A percentile compares a stretch with the other conserved stretches of the same genome.
phyloP scores from a whole-genome alignment of 1,139 yeast species.

The Zygotorulaspora mrakii region DNA sequence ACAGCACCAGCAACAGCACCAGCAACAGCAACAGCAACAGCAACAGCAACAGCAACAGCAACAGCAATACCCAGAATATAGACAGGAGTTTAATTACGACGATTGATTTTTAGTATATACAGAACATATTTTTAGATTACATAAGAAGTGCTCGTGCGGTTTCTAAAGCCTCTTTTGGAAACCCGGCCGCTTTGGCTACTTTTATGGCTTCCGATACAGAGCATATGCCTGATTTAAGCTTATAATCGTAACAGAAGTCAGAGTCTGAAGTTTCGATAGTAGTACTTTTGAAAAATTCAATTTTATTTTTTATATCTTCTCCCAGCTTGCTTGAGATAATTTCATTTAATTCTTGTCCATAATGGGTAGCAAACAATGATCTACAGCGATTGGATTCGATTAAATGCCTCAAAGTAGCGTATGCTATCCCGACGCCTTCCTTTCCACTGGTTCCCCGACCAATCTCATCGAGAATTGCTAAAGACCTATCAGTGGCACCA shows the following conservation, averaged over 20 bases:
- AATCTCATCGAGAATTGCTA: conserved; percentile 92
- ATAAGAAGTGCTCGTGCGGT: conserved; percentile 45
- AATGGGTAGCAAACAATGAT: conserved; percentile 90
- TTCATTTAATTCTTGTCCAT: conserved; percentile 61
- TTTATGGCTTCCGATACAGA: conserved; percentile 77
- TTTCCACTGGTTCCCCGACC: conserved; percentile 91
- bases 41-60: conserved; percentile 11
- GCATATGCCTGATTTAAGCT: conserved; percentile 67
- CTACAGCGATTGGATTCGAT: conserved; percentile 59
- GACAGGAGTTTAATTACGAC: conserved; percentile 10
- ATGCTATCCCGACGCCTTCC: conserved; percentile 91
- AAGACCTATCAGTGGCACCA: conserved; percentile 69
- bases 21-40: conserved; percentile 17
- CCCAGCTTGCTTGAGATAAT: conserved; percentile 38
- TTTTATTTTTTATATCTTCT: conserved; percentile 35
- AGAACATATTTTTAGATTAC: conserved; percentile 3
- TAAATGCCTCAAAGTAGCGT: conserved; percentile 65
- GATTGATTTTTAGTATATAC: conserved; percentile 7
- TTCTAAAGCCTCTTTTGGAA: conserved; percentile 58
- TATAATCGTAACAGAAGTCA: conserved; percentile 54
- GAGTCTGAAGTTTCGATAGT: conserved; percentile 40
- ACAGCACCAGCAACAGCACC: conserved; percentile 19
- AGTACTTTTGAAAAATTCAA: conserved; percentile 51
- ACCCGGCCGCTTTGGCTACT: conserved; percentile 81
- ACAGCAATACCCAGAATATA: conserved; percentile 6